Evolutionary conservation across 2,329 filamentous ascomycete species (phyloP).

Genomic region (Lojkania enalia): DNA sequence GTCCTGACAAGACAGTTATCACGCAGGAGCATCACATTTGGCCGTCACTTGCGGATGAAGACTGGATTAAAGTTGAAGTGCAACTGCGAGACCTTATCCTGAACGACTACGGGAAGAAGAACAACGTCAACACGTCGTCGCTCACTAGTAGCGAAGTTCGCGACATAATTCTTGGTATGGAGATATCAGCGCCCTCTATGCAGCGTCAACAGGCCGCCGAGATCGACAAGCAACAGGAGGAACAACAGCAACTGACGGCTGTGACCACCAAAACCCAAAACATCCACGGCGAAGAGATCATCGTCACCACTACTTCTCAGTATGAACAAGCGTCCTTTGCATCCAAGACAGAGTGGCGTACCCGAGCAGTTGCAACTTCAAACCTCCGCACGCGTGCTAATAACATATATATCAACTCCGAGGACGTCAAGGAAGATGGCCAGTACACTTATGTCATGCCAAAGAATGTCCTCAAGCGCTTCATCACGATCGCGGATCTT

Average conservation of each 20-base stretch:
- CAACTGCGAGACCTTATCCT: slow-evolving; percentile 93
- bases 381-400: slow-evolving; percentile 92
- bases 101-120: slow-evolving; percentile 99
- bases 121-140: slow-evolving; percentile 98
- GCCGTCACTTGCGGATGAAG: slow-evolving; percentile 90
- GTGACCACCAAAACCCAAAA: slow-evolving; percentile 99
- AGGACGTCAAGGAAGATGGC: slow-evolving; percentile 87
- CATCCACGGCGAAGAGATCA: slow-evolving; percentile 93
- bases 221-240: slow-evolving; percentile 98
- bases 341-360: slow-evolving; percentile 98
- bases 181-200: slow-evolving; percentile 96
- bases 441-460: slow-evolving; percentile 96
- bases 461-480: slow-evolving; percentile 97
- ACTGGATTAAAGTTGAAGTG: slow-evolving; percentile 99
- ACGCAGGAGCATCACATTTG: slow-evolving; percentile 99
- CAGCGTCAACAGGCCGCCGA: slow-evolving; percentile 97
- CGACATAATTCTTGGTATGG: slow-evolving; percentile 99
- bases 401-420: slow-evolving; percentile 98
- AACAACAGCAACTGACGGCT: slow-evolving; percentile 93
- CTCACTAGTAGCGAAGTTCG: slow-evolving; percentile 95
- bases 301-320: slow-evolving; percentile 96
- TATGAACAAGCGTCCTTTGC: slow-evolving; percentile 98
- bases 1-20: slow-evolving; percentile 97
- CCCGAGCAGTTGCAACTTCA: slow-evolving; percentile 91
- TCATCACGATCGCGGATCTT: slow-evolving; percentile 95